Evolutionary conservation across 1,139 yeast species (phyloP).

Genomic region (Candida sp.): DNA sequence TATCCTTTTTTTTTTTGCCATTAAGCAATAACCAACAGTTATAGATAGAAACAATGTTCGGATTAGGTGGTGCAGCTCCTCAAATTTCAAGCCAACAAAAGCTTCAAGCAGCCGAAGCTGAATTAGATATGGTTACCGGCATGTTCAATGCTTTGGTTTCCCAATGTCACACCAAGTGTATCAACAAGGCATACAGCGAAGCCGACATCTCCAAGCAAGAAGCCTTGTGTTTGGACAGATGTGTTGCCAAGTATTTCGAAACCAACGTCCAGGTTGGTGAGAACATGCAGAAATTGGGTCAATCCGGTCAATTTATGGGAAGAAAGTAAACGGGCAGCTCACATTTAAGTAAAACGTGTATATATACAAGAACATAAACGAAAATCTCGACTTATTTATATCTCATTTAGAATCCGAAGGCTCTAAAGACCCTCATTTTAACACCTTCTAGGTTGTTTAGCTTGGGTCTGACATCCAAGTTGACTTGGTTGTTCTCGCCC

Average conservation of each 20-base stretch:
- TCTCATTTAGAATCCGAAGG: slow-evolving; percentile 47
- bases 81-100: slow-evolving; percentile 77
- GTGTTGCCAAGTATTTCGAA: slow-evolving; percentile 96
- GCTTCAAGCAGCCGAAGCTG: slow-evolving; percentile 82
- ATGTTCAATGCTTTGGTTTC: slow-evolving; percentile 90
- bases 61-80: slow-evolving; percentile 84
- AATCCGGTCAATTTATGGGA: slow-evolving; percentile 55
- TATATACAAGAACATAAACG: slow-evolving; percentile 5
- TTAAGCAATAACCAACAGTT: slow-evolving; percentile 22
- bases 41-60: slow-evolving; percentile 50
- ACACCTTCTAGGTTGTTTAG: slow-evolving; percentile 81
- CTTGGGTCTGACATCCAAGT: slow-evolving; percentile 91
- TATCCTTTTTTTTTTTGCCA: slow-evolving; percentile 8
- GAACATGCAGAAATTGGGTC: slow-evolving; percentile 79
- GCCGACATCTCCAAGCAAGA: slow-evolving; percentile 86
- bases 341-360: neutral
- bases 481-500: slow-evolving; percentile 61
- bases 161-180: slow-evolving; percentile 92
- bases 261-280: slow-evolving; percentile 98
- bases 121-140: slow-evolving; percentile 95
- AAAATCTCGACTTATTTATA: neutral
- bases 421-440: slow-evolving; percentile 63
- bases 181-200: slow-evolving; percentile 65
- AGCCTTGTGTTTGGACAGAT: slow-evolving; percentile 93
- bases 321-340: slow-evolving; percentile 30